A percentile compares a stretch with the other conserved stretches of the same genome.
These are phyloP conservation scores for Papiliotrema fonsecae DNA, from an alignment of 1,284 basidiomycete genomes.

Conservation along the genomic window DNA sequence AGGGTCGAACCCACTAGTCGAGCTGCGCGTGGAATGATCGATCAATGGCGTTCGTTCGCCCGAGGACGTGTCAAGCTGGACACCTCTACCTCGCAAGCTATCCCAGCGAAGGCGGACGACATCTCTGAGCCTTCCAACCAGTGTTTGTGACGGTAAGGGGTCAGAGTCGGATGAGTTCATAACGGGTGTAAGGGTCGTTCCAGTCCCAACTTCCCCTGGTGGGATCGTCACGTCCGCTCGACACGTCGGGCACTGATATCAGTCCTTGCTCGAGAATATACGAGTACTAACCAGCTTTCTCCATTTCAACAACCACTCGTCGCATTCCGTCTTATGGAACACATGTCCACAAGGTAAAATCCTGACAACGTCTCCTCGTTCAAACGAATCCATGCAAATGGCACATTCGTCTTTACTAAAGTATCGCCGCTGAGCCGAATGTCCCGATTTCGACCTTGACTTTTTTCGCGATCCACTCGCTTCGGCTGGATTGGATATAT, in stretches of 20 bases:
- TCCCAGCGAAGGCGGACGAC: not conserved
- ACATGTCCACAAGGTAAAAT: constrained; percentile 87
- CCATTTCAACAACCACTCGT: constrained; percentile 80
- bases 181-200: constrained; percentile 27
- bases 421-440: constrained; percentile 22
- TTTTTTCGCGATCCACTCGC: not conserved
- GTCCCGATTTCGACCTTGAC: constrained; percentile 2
- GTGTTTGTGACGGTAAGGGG: not conserved
- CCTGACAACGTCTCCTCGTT: constrained; percentile 75
- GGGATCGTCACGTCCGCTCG: constrained; percentile 79
- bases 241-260: constrained; percentile 74
- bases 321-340: constrained; percentile 65
- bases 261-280: no score
- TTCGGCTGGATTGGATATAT: not conserved
- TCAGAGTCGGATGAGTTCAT: no score
- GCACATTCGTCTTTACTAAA: constrained; percentile 65
- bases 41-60: constrained; percentile 9
- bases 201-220: constrained; percentile 12
- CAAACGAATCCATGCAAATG: constrained; percentile 81
- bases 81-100: not conserved
- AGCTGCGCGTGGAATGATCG: no score
- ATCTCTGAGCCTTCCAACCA: not conserved
- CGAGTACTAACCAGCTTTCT: constrained; percentile 74
- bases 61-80: not conserved
- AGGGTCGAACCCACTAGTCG: no score